Evolutionary conservation across 2,329 filamentous ascomycete genomes (phyloP), one percentile per base, ranked within the genome.

Genomic region (Celoporthe dispersa): DNA sequence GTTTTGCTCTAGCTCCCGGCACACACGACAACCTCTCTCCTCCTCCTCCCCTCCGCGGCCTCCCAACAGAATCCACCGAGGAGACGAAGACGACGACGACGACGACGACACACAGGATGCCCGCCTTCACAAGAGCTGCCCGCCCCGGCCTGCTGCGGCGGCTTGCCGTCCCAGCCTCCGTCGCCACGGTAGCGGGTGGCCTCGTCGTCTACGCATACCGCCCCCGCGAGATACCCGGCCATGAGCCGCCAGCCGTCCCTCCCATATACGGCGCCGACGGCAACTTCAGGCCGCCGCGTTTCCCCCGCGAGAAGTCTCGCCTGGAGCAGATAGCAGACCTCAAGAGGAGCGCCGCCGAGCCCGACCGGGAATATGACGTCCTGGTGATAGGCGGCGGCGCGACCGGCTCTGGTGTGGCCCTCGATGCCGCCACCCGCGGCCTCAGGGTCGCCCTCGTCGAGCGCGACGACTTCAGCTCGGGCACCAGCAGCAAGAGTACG

Each of bases 401-500:
- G 19, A 95, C 93, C 1, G 92, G 92, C 19, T 87, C 92, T 7
- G 92, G 92, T 33, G 93, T 96, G 75, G 92, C 93, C 16, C 86
- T 96, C 61, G 92, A 96, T 80, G 92, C 92, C 48, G 91, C 90
- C 31, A 94, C 92, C 2, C 87, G 92, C 74, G 92, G 92, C 1
- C 82, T 95, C 76, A 93, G 90, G 81, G 92, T 96, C 70, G 92
- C 93, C 16, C 82, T 94, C 65, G 91, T 96, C 22, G 92, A 96
- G 82, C 86, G 92, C 72, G 93, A 95, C 79, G 92, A 96, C 80
- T 96, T 95, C 79, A 91, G 90, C 75, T 87, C 90, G 72, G 92
- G 93, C 39, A 95, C 92, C 55, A 94, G 91, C 83, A 93, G 91
- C 80, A 95, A 95, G 84, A 94, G 91, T 82, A 96, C 92, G 64